Evolutionary conservation across 768 basidiomycete species (phyloP), one percentile per base, ranked within the genome.

Genomic region (Leucosporidium scottii): DNA sequence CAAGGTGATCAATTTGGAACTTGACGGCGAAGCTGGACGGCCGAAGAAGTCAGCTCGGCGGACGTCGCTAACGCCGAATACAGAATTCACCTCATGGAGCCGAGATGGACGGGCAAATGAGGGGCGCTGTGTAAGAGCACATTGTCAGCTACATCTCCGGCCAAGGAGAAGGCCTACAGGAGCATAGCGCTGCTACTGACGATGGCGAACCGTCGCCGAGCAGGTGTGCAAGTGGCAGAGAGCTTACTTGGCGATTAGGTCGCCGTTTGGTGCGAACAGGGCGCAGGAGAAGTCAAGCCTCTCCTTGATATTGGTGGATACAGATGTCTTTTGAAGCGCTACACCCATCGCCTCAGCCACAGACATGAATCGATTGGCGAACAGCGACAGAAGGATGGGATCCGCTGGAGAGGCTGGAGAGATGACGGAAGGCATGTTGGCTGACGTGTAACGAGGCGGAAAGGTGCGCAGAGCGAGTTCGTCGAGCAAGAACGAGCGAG

Each of bases 311-410:
- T 96, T 93, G n/a, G 91, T 93, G 21, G 62, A 63, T 27, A 64
- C 61, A 2, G 31, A 31, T 0, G 67, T 68, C 21, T 60, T 59
- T 55, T 64, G 51, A 2, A 68, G 53, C 1, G 31, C 10, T 9
- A 59, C 48, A 0, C 67, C 67, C 53, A 56, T 56, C 0, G 62
- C 69, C 39, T 72, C 70, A 5, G 68, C 70, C 25, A 97, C 90
- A 74, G 90, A 90, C 93, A 97, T 97, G 80, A 97, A 93, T 54
- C 93, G 88, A 75, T 96, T 93, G 17, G 91, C 90, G 74, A 96
- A 97, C 61, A 98, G 84, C 1, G 91, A 91, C 56, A 96, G 82
- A 36, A 92, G 81, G 71, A 93, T 90, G 0, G 91, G 89, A 77
- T 94, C 92, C 17, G 90, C 61, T 5, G 49, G 3, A 25, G 9